These are phyloP conservation scores for Malus orientalis DNA, from an alignment of 306 rosid genomes.

Conservation along the genomic window DNA sequence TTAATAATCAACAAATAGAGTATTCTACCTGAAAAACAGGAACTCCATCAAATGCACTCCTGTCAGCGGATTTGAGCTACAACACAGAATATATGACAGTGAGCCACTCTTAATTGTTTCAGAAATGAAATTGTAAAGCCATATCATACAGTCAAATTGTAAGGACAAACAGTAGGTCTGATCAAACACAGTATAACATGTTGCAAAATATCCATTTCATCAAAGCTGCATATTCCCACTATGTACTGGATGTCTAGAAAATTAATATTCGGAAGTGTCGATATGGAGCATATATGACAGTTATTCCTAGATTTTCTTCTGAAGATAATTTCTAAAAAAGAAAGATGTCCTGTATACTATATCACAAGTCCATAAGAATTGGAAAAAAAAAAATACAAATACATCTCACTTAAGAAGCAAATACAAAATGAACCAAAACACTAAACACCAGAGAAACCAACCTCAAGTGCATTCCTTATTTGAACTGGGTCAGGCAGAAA, in stretches of 20 bases:
- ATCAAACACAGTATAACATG: not conserved
- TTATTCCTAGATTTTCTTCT: not conserved
- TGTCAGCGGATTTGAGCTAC: constrained; percentile 59
- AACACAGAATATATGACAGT: constrained; percentile 12
- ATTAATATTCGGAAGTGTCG: too few species aligned
- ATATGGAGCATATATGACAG: not conserved
- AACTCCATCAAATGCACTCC: constrained; percentile 81
- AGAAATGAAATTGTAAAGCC: not conserved
- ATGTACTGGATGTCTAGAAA: too few species aligned
- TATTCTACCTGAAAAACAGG: constrained; percentile 83
- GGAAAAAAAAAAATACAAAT: not conserved
- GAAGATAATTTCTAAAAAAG: not conserved
- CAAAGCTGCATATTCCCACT: not conserved
- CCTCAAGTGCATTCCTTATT: constrained; percentile 88
- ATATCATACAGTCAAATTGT: not conserved
- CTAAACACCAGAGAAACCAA: constrained; percentile 21
- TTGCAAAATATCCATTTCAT: not conserved
- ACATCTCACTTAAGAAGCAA: not conserved
- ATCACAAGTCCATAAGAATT: not conserved
- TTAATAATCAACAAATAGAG: constrained; percentile 12
- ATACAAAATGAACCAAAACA: not conserved
- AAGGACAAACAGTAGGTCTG: not conserved
- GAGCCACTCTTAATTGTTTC: constrained; percentile 15
- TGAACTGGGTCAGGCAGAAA: constrained; percentile 96
- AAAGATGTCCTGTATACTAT: not conserved